Evolutionary conservation across 2,329 filamentous ascomycete species (phyloP).

Genomic region (Dryadomyces sulphureus): DNA sequence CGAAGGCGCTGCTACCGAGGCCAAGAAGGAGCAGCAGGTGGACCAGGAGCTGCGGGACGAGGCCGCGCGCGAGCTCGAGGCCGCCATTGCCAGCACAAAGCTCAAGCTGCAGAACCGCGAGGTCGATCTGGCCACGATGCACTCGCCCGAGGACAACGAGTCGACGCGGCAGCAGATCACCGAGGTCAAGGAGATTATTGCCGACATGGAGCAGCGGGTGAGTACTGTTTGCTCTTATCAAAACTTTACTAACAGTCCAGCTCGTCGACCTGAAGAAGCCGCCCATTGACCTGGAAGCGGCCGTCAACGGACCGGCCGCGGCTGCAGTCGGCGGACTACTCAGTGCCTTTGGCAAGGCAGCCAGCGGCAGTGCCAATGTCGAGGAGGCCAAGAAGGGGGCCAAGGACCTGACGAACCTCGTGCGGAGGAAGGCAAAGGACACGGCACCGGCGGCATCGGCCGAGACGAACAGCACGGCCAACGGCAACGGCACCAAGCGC

Average conservation of each 20-base stretch:
- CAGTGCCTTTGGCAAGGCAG: conserved; percentile 27
- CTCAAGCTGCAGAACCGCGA: conserved; percentile 58
- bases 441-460: conserved; percentile 12
- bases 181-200: conserved; percentile 64
- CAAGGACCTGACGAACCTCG: conserved; percentile 58
- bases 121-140: conserved; percentile 45
- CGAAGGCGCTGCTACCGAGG: conserved; percentile 18
- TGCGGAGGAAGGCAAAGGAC: conserved; percentile 47
- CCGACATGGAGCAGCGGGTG: conserved; percentile 63
- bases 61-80: conserved; percentile 55
- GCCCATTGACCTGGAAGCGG: conserved; percentile 41
- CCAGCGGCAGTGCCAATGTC: conserved; percentile 48
- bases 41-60: conserved; percentile 59
- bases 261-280: conserved; percentile 55
- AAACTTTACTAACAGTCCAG: conserved; percentile 18
- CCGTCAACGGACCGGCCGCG: conserved; percentile 34
- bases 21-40: conserved; percentile 30
- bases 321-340: conserved; percentile 44
- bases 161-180: conserved; percentile 44
- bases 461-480: background rate
- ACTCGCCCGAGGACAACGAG: conserved; percentile 53
- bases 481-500: conserved; percentile 25
- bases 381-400: conserved; percentile 61
- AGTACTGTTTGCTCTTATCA: background rate
- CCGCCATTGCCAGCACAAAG: conserved; percentile 58